Evolutionary conservation across 768 basidiomycete genomes (phyloP).

Genomic region (Astraeus odoratus): DNA sequence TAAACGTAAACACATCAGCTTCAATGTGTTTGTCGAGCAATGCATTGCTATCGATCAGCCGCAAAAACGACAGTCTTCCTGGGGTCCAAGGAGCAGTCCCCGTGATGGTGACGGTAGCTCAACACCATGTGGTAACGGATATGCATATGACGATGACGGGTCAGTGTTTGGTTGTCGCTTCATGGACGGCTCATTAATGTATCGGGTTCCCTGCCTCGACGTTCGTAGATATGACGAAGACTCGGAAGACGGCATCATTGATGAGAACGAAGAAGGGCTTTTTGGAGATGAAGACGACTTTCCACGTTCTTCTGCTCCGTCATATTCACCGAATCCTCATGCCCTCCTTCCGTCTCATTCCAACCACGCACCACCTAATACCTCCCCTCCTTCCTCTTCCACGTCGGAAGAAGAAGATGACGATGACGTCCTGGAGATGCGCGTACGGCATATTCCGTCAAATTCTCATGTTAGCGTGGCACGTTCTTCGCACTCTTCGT

Average conservation of each 20-base stretch:
- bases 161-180: slow-evolving; percentile 28
- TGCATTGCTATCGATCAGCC: slow-evolving; percentile 88
- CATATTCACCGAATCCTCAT: slow-evolving; percentile 16
- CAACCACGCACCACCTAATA: slow-evolving; percentile 13
- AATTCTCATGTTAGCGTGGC: slow-evolving; percentile 18
- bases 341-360: slow-evolving; percentile 6
- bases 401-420: slow-evolving; percentile 40
- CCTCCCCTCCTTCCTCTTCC: slow-evolving; percentile 25
- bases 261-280: slow-evolving; percentile 37
- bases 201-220: slow-evolving; percentile 6
- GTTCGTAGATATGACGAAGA: slow-evolving; percentile 59
- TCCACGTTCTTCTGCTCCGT: slow-evolving; percentile 2
- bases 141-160: slow-evolving; percentile 53
- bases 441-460: slow-evolving; percentile 27
- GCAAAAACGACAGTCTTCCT: slow-evolving; percentile 22
- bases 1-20: slow-evolving; percentile 88
- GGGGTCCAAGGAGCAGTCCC: slow-evolving; percentile 26
- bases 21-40: slow-evolving; percentile 98
- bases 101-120: slow-evolving; percentile 4
- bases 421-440: slow-evolving; percentile 63
- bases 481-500: slow-evolving; percentile 34
- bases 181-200: background rate
- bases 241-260: slow-evolving; percentile 48
- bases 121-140: slow-evolving; percentile 22
- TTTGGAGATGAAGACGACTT: slow-evolving; percentile 23